Percentiles rank a stretch among this genome's conserved stretches.
These are phyloP conservation scores for Suaeda aralocaspica DNA, from an alignment of 148 eudicot genomes.

Conservation along the genomic window DNA sequence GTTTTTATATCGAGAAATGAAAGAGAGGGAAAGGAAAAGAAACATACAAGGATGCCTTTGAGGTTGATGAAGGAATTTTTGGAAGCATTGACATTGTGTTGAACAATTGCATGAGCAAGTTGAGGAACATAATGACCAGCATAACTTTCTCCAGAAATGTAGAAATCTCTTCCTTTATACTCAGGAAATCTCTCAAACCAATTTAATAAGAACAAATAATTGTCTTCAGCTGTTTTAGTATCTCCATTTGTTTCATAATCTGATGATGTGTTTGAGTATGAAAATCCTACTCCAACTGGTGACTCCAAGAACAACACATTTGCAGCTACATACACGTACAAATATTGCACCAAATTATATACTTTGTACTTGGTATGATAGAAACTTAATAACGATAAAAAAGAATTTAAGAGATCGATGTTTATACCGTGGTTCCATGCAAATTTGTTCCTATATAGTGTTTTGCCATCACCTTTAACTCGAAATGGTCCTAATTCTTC, in stretches of 20 bases:
- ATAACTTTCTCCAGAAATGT: slow-evolving; percentile 72
- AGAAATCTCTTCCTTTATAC: slow-evolving; percentile 58
- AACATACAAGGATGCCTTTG: slow-evolving; percentile 64
- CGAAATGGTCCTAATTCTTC: slow-evolving; percentile 77
- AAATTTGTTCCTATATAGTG: slow-evolving; percentile 47
- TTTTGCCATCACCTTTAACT: slow-evolving; percentile 74
- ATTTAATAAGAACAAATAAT: slow-evolving; percentile 54
- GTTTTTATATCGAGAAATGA: too few relatives aligned
- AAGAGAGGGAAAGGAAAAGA: slow-evolving; percentile 1
- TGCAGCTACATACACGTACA: slow-evolving; percentile 57
- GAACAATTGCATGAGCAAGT: slow-evolving; percentile 60
- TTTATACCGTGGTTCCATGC: slow-evolving; percentile 69
- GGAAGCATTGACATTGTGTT: slow-evolving; percentile 37
- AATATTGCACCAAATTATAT: not conserved
- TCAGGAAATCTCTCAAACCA: slow-evolving; percentile 77
- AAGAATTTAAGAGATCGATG: too few relatives aligned
- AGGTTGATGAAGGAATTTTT: slow-evolving; percentile 45
- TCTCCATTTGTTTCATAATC: slow-evolving; percentile 52
- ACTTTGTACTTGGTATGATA: too few relatives aligned
- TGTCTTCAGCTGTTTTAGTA: slow-evolving; percentile 48
- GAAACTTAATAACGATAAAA: too few relatives aligned
- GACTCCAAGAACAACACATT: slow-evolving; percentile 80
- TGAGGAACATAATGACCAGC: slow-evolving; percentile 86
- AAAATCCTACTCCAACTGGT: slow-evolving; percentile 80
- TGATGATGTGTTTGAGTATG: slow-evolving; percentile 57